Evolutionary conservation across 805 yeast species (phyloP).

Genomic region (Lachancea sp.): DNA sequence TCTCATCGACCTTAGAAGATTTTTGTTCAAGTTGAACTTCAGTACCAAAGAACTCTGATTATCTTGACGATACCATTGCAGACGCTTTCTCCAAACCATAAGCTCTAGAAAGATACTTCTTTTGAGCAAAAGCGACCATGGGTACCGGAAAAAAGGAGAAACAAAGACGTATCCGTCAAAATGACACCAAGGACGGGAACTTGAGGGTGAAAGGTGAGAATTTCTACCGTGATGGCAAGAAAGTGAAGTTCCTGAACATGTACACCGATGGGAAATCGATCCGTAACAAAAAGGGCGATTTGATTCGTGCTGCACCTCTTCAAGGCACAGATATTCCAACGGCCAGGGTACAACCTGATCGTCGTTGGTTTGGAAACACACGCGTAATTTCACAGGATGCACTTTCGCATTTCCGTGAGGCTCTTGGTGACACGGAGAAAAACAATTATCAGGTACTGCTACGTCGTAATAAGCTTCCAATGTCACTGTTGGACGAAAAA

Average conservation of each 20-base stretch:
- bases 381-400: slow-evolving; percentile 98
- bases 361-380: slow-evolving; percentile 97
- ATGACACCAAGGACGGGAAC: slow-evolving; percentile 79
- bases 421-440: slow-evolving; percentile 76
- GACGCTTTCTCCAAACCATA: background rate
- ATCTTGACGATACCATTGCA: background rate
- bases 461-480: slow-evolving; percentile 87
- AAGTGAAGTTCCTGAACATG: slow-evolving; percentile 85
- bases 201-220: slow-evolving; percentile 94
- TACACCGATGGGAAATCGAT: slow-evolving; percentile 86
- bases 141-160: slow-evolving; percentile 92
- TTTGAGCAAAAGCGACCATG: slow-evolving; percentile 41
- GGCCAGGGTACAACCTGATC: slow-evolving; percentile 92
- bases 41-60: background rate
- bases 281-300: slow-evolving; percentile 81
- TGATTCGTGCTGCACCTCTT: slow-evolving; percentile 77
- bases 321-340: slow-evolving; percentile 83
- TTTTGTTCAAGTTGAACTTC: background rate
- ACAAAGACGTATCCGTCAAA: slow-evolving; percentile 76
- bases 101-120: background rate
- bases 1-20: background rate
- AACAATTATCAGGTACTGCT: slow-evolving; percentile 82
- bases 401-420: slow-evolving; percentile 85
- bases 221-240: slow-evolving; percentile 90
- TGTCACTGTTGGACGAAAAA: slow-evolving; percentile 88